Base-by-base conservation (phyloP, 2,329 filamentous ascomycete species). In the Aspergillus carbonarius region DNA sequence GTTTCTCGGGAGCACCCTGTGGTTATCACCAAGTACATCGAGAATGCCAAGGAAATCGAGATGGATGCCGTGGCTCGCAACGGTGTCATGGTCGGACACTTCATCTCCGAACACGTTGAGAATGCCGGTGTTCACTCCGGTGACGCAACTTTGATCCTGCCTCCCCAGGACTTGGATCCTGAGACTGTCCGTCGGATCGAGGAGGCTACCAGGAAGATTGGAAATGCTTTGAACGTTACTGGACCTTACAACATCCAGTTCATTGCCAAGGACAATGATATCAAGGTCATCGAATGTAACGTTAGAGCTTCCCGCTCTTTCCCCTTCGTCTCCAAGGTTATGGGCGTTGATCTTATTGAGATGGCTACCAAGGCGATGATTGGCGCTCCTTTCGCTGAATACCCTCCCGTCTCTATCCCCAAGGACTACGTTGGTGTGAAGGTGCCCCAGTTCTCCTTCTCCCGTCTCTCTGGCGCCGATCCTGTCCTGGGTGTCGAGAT, bases 231-330 rank as follows among this genome's bases (percentile, higher is more conserved):
- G 59, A 97, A 98, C 74, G 89, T 99, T 57, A 98, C 95, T 40
- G 95, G 95, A 51, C 95, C 95, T 20, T 97, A 90, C 85, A 99
- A 99, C 79, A 99, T 99, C 63, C 95, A 99, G 75, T 98, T 99
- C 81, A 99, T 99, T 70, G 95, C 95, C 70, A 98, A 98, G 81
- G 93, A 98, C 76, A 98, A 98, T 74, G 93, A 98, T 66, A 98
- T 99, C 82, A 98, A 98, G 83, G 95, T 99, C 66, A 99, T 99
- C 64, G 95, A 99, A 80, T 98, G 95, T 79, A 99, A 99, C 71
- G 95, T 98, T 60, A 89, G 95, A 63, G 95, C 95, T 15, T 97
- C 95, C 47, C 86, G 95, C 65, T 98, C 93, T 0, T 97, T 97
- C 83, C 95, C 95, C 61, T 99, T 99, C 72, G 93, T 98, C 15